Evolutionary conservation across 2,329 filamentous ascomycete species (phyloP), one percentile per base, ranked within the genome.

Genomic region (Neospermospora avenae): DNA sequence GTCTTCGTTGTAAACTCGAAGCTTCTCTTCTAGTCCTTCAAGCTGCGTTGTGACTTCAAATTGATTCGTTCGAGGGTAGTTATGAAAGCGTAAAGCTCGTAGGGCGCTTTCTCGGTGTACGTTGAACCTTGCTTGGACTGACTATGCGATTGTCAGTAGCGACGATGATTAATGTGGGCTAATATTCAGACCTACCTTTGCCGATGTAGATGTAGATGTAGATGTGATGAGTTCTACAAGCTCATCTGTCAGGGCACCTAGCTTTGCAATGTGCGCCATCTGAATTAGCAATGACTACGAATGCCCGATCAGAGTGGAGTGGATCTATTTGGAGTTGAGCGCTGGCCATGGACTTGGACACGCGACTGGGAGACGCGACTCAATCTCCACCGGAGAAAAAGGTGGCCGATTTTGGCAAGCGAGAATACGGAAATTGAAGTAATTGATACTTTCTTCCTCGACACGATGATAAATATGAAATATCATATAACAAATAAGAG

Each of bases 21-120:
- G 95, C 68, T 93, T 92, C 76, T 98, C 95, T 66, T 93, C 87
- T 2, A 97, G 78, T 0, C 90, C 90, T 52, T 84, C 78, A 1
- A 93, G 78, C 37, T 80, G 81, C 39, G 81, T 81, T 41, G 82
- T 77, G 20, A 93, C 83, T 46, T 89, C 85, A 70, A 93, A 93
- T 66, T 90, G 88, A 69, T 93, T 90, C 1, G 87, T 90, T 39
- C 88, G 83, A 35, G 83, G 77, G 71, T 83, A 84, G 49, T 74
- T 82, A 65, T 85, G 79, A 34, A 81, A 75, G 53, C 81, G 81
- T 37, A 88, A 72, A 49, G 70, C 78, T 31, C 79, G 80, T 31
- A 86, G 68, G 37, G 79, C 76, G 24, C 75, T 75, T 55, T 87
- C 82, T 58, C 77, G 79, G 22, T 77, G 73, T 16, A 74, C 60